A percentile compares a stretch with the other conserved stretches of the same genome.
Evolutionary conservation across 371 early-diverging fungal genomes (phyloP).

Genomic region (Capniomyces stellatus): DNA sequence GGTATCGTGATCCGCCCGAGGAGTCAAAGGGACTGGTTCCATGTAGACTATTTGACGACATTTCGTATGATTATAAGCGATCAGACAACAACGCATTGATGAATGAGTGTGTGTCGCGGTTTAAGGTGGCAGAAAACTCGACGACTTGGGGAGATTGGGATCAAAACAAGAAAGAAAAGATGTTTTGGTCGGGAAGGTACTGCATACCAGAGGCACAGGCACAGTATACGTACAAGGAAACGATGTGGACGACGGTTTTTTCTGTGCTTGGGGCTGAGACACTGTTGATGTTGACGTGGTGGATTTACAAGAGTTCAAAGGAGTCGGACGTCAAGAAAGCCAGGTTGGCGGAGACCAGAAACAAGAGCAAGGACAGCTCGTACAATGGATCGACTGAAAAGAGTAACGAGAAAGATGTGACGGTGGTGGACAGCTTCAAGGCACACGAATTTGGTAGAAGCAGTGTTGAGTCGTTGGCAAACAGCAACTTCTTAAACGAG

Average conservation of each 20-base stretch:
- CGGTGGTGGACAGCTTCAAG: background rate
- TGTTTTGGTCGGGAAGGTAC: background rate
- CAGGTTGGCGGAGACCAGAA: background rate
- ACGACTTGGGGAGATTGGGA: slow-evolving; percentile 14
- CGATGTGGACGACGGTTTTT: slow-evolving; percentile 39
- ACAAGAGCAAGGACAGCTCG: background rate
- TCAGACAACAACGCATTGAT: slow-evolving; percentile 6
- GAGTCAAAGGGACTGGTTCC: slow-evolving; percentile 10
- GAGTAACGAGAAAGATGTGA: background rate
- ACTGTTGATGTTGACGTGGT: background rate
- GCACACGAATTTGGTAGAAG: background rate
- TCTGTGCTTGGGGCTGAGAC: slow-evolving; percentile 8
- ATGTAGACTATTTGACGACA: slow-evolving; percentile 9
- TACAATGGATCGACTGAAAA: background rate
- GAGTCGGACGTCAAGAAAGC: background rate
- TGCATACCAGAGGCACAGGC: slow-evolving; percentile 32
- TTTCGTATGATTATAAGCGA: slow-evolving; percentile 6
- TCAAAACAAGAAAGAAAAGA: background rate
- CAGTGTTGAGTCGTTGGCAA: background rate
- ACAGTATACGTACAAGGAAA: slow-evolving; percentile 34
- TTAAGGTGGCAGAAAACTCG: background rate
- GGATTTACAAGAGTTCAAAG: background rate
- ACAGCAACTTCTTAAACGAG: background rate
- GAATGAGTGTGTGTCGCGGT: slow-evolving; percentile 3
- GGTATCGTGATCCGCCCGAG: slow-evolving; percentile 14